phyloP scores from a whole-genome alignment of 176 grass and related monocot species.

The Oryza nivara region DNA sequence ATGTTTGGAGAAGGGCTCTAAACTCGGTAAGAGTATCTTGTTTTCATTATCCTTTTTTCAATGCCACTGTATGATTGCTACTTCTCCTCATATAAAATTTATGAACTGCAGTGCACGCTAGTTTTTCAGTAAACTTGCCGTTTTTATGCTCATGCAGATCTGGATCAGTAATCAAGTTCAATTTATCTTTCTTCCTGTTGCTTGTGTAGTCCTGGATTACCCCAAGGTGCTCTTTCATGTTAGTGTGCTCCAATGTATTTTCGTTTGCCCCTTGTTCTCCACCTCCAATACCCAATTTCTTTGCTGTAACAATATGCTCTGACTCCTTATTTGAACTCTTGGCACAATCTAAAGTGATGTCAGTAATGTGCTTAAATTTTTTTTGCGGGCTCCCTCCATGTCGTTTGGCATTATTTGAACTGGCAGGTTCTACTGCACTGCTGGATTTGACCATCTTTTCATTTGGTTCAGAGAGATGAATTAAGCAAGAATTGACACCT shows the following conservation, averaged over 20 bases:
- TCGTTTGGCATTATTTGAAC: conserved; percentile 14
- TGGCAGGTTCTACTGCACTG: neutral
- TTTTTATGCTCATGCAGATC: conserved; percentile 27
- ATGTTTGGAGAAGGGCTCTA: neutral
- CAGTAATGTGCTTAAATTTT: conserved; percentile 28
- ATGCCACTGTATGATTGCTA: neutral
- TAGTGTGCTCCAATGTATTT: neutral
- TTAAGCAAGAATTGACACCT: conserved; percentile 17
- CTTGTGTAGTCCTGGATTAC: conserved; percentile 15
- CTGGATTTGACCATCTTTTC: neutral
- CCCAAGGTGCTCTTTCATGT: neutral
- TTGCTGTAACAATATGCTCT: neutral
- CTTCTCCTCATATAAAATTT: conserved; percentile 59
- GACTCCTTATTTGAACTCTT: conserved; percentile 4
- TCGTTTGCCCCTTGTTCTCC: conserved; percentile 1
- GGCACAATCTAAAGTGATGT: conserved; percentile 3
- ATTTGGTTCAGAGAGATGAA: conserved; percentile 26
- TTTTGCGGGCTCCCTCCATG: conserved; percentile 40
- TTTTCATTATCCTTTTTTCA: conserved; percentile 6
- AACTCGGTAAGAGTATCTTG: neutral
- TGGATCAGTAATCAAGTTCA: neutral
- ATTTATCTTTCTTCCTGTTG: neutral
- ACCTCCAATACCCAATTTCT: neutral
- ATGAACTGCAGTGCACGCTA: conserved; percentile 7
- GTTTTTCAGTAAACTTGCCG: conserved; percentile 10